Percentiles rank a stretch among this genome's conserved stretches.
phyloP scores from a whole-genome alignment of 345 rosid species.

The Eucalyptus albens region DNA sequence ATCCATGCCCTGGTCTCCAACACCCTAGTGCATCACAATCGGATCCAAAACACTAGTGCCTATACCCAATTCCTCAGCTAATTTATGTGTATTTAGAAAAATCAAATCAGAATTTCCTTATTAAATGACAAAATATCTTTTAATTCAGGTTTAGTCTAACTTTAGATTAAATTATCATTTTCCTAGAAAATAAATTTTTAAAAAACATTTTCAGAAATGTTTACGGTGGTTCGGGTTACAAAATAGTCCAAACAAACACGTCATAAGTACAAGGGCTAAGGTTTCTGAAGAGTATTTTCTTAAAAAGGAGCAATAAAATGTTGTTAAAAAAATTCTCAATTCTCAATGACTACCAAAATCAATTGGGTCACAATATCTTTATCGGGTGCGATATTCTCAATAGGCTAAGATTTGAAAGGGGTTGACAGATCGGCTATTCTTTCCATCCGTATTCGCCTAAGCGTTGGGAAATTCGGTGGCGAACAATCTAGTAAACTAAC shows the following conservation, averaged over 20 bases:
- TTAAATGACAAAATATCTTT: too few species aligned
- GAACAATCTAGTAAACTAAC: background rate
- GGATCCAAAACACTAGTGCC: too few species aligned
- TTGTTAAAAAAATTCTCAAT: background rate
- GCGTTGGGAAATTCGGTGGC: background rate
- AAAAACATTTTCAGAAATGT: too few species aligned
- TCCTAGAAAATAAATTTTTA: too few species aligned
- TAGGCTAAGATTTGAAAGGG: background rate
- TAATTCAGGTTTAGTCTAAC: too few species aligned
- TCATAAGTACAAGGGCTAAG: background rate
- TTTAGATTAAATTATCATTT: too few species aligned
- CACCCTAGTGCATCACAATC: too few species aligned
- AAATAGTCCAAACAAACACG: background rate
- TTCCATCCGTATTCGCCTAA: background rate
- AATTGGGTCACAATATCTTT: background rate
- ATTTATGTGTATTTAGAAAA: too few species aligned
- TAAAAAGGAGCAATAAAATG: background rate
- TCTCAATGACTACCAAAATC: background rate
- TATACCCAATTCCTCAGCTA: too few species aligned
- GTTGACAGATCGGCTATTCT: background rate
- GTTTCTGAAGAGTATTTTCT: background rate
- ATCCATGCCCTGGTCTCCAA: too few species aligned
- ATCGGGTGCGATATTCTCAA: background rate
- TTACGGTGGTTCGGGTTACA: too few species aligned
- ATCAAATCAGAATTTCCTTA: too few species aligned